Conservation (phyloP, 2,329 filamentous ascomycete species). For the Pseudohalonectria lignicola region DNA sequence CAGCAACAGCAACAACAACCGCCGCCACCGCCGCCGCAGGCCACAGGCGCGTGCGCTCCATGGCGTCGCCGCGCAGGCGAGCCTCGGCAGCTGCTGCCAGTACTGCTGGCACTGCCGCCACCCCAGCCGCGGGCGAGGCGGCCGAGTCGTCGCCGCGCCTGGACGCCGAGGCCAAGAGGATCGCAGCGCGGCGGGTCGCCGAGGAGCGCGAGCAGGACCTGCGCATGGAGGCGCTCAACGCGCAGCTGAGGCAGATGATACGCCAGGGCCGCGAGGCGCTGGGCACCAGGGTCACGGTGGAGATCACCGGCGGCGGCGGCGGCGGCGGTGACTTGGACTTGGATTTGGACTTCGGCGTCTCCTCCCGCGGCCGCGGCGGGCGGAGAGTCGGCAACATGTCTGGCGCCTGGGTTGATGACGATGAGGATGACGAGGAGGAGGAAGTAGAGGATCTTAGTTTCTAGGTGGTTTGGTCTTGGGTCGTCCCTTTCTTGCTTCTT, state of each 20-base stretch:
- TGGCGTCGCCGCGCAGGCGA: neutral
- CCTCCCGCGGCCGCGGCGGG: too few species aligned
- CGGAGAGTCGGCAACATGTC: too few species aligned
- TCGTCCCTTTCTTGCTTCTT: too few species aligned
- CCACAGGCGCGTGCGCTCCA: too few species aligned
- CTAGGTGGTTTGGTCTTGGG: too few species aligned
- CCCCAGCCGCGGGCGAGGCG: slow-evolving; percentile 4
- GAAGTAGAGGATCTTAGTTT: neutral
- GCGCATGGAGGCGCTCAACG: slow-evolving; percentile 69
- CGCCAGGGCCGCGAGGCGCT: slow-evolving; percentile 79
- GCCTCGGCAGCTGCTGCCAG: too few species aligned
- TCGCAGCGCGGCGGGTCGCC: slow-evolving; percentile 59
- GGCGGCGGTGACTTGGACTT: slow-evolving; percentile 29
- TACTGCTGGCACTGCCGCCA: too few species aligned
- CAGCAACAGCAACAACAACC: too few species aligned
- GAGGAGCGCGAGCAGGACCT: slow-evolving; percentile 72
- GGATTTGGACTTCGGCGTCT: too few species aligned
- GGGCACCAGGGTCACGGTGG: slow-evolving; percentile 60
- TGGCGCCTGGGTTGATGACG: too few species aligned
- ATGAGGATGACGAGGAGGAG: slow-evolving; percentile 22
- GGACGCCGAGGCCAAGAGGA: slow-evolving; percentile 57
- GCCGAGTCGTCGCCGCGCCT: slow-evolving; percentile 34
- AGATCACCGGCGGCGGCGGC: too few species aligned
- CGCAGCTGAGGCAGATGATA: slow-evolving; percentile 75
- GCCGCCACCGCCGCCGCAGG: too few species aligned